phyloP scores from a whole-genome alignment of 1,284 basidiomycete species.

The Chalciporus sp. region DNA sequence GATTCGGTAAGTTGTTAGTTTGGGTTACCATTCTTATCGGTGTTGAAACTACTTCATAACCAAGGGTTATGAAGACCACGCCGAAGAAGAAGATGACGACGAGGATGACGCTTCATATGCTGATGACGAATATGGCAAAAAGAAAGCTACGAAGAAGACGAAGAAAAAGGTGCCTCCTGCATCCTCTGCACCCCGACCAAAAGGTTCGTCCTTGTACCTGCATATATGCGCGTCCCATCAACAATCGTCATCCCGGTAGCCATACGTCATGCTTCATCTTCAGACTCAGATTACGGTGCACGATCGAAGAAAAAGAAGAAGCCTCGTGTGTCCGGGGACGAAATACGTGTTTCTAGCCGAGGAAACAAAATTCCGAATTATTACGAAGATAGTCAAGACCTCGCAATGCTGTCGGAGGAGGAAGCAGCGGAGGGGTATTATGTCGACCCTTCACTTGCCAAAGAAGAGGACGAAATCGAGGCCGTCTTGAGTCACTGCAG shows the following conservation, averaged over 20 bases:
- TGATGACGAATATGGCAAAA: slow-evolving; percentile 75
- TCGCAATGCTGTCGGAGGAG: slow-evolving; percentile 76
- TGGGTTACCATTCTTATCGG: slow-evolving; percentile 21
- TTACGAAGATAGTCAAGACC: slow-evolving; percentile 81
- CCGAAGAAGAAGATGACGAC: slow-evolving; percentile 49
- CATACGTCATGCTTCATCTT: slow-evolving; percentile 54
- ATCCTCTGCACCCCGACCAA: slow-evolving; percentile 53
- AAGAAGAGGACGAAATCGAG: slow-evolving; percentile 89
- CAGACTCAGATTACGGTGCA: slow-evolving; percentile 86
- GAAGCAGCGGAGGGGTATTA: slow-evolving; percentile 54
- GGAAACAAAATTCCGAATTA: slow-evolving; percentile 86
- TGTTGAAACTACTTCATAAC: slow-evolving; percentile 23
- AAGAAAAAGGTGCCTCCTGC: slow-evolving; percentile 48
- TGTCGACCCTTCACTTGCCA: slow-evolving; percentile 53
- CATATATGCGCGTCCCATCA: slow-evolving; percentile 26
- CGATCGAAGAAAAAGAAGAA: slow-evolving; percentile 88
- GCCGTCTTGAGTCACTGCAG: slow-evolving; percentile 80
- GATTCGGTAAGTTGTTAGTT: slow-evolving; percentile 58
- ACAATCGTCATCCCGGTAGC: slow-evolving; percentile 40
- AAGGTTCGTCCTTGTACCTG: slow-evolving; percentile 45
- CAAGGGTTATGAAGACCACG: slow-evolving; percentile 70
- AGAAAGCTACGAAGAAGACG: slow-evolving; percentile 68
- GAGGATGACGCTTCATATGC: slow-evolving; percentile 76
- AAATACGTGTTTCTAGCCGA: slow-evolving; percentile 79
- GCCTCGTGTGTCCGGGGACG: slow-evolving; percentile 57